Evolutionary conservation across 2,329 filamentous ascomycete genomes (phyloP), one percentile per base, ranked within the genome.

Genomic region (Geosmithia flava): DNA sequence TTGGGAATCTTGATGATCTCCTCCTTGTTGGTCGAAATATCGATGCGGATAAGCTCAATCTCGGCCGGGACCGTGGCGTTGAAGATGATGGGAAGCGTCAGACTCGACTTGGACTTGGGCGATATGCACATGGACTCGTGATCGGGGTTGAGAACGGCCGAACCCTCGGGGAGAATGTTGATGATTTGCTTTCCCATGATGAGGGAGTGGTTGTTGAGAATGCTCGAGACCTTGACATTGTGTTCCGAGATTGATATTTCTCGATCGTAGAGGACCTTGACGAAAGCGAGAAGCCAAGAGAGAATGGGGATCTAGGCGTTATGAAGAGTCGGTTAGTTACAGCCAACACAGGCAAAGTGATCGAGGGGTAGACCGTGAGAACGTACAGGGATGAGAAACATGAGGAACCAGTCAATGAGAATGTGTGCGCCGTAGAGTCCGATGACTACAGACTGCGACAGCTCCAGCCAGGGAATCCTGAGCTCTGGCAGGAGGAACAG

Each of bases 121-220:
- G 30, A 30, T 45, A 98, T 68, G 64, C 93, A 98, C 64, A 93
- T 93, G 0, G 89, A 77, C n/a, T 75, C 69, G 50, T 79, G 76
- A 44, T 89, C 78, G 1, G 89, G 88, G 59, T 98, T 98, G 53
- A 98, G 72, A 45, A 89, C 75, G 15, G 90, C 93, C 45, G 90
- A 93, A 71, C 94, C 94, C 71, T 98, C 93, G 2, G 93, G 93
- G 48, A 98, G 72, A 59, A 98, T 95, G 62, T 98, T 93, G 65
- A 98, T 91, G 56, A 96, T 95, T 68, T 97, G 90, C 63, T 89
- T 93, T 59, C 93, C 93, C 68, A 95, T 77, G 53, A 98, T 97
- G 59, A 97, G 76, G 20, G 90, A 95, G 30, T 87, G 79, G 62
- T 97, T 96, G 62, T 96, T 87, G 52, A 95, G 72, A 53, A 98